Evolutionary conservation across 306 rosid genomes (phyloP).

Genomic region (Vicia villosa): DNA sequence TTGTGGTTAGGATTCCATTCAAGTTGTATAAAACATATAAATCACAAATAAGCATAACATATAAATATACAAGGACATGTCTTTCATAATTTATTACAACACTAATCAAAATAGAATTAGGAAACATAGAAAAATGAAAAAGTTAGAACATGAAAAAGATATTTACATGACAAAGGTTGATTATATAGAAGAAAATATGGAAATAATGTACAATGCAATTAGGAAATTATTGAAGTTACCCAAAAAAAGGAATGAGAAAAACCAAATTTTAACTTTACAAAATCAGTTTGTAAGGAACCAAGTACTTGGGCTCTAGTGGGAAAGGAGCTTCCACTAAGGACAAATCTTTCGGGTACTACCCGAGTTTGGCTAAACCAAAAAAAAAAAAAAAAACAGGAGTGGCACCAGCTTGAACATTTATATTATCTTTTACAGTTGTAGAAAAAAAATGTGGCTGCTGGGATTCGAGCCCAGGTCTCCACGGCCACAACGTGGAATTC

Average conservation of each 20-base stretch:
- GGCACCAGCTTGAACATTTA: no score
- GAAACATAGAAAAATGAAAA: neutral
- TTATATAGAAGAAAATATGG: slow-evolving; percentile 1
- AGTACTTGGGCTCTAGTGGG: no score
- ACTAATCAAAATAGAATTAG: neutral
- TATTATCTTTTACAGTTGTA: no score
- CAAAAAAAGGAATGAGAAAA: neutral
- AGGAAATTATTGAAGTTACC: neutral
- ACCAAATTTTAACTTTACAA: neutral
- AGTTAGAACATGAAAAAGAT: neutral
- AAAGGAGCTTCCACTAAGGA: no score
- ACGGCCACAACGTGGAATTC: neutral
- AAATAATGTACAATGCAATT: neutral
- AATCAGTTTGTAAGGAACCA: no score
- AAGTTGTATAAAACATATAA: neutral
- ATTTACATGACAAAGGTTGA: neutral
- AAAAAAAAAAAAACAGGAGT: no score
- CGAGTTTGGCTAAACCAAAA: no score
- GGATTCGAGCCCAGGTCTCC: slow-evolving; percentile 4
- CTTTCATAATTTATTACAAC: neutral
- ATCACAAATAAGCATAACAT: neutral
- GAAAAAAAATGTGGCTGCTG: neutral
- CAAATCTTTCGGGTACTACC: no score
- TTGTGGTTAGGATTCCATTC: neutral
- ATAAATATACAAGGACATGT: neutral